phyloP scores from a whole-genome alignment of 2,329 filamentous ascomycete species.

The Akanthomyces dipterigenus region DNA sequence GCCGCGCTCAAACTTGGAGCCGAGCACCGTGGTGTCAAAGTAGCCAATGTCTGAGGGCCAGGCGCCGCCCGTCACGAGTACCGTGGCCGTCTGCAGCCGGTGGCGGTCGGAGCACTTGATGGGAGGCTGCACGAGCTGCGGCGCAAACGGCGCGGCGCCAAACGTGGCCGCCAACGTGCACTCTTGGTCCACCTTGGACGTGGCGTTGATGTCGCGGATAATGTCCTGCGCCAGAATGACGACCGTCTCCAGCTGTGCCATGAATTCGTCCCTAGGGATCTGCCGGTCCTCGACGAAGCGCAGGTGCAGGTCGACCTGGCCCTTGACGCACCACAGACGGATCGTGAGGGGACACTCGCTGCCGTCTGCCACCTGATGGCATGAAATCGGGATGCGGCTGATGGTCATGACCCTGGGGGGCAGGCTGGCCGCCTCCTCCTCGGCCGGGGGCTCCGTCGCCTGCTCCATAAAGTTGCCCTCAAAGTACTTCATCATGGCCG shows the following conservation, averaged over 20 bases:
- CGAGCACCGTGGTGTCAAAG: constrained; percentile 7
- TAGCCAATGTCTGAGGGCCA: constrained; percentile 5
- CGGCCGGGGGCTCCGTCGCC: not conserved
- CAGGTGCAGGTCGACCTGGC: constrained; percentile 5
- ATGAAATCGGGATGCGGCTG: not conserved
- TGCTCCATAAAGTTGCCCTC: constrained; percentile 1
- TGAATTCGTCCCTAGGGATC: not conserved
- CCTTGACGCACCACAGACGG: constrained; percentile 8
- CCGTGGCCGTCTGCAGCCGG: not conserved
- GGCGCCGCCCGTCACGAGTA: constrained; percentile 6
- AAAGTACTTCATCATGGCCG: constrained; percentile 5
- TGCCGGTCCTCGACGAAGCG: not conserved
- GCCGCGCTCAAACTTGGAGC: constrained; percentile 7
- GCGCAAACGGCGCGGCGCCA: not conserved
- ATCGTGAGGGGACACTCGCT: not conserved
- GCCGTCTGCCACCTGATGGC: not conserved
- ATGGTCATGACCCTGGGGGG: not conserved
- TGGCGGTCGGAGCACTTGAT: not conserved
- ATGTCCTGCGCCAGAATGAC: not conserved
- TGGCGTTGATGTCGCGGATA: constrained; percentile 6
- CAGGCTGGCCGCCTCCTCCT: not conserved
- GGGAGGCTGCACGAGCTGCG: not conserved
- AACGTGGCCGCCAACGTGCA: constrained; percentile 6
- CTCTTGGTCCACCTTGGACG: constrained; percentile 1
- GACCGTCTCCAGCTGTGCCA: constrained; percentile 1